Evolutionary conservation across 2,329 filamentous ascomycete species (phyloP), one percentile per base, ranked within the genome.

Genomic region (Nigrospora osmanthi): DNA sequence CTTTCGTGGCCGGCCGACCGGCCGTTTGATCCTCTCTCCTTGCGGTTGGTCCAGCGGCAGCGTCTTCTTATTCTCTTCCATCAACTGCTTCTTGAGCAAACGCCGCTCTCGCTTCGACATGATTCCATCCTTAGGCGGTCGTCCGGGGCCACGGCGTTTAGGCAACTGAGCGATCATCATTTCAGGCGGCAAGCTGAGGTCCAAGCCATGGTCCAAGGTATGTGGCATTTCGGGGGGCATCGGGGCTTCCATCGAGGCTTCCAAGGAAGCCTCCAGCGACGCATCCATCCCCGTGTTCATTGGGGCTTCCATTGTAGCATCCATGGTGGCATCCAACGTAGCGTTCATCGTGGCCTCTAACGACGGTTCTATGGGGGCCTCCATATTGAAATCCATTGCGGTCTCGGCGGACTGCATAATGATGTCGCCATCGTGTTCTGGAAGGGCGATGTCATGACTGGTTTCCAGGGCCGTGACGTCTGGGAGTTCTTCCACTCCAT

Each of bases 91-190:
- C 65, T 83, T 80, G 9, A 81, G 72, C 40, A 81, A 62, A 15
- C 80, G 72, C 52, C 83, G 75, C 56, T 89, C 83, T 46, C 87
- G 74, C 64, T 89, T 89, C 1, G 86, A 90, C 80, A 89, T 87
- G 58, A 89, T 76, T 28, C 87, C 87, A 56, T 90, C 86, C 67
- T 90, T 90, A 0, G 87, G 87, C 16, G 87, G 87, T 43, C 87
- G 72, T n/a, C 87, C 87, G 11, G 87, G 87, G 13, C 87, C 87
- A 53, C 86, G 81, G 50, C 85, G 83, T 64, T 80, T 85, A 28
- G 79, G 76, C 30, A 79, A 65, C 45, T 69, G 63, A 16, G 66
- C 61, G 47, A 69, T 55, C 17, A 65, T 52, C 6, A 63, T 63
- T 10, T 68, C 64, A 12, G 52, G 39, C n/a, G 52, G 52, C 32